These are phyloP conservation scores for Paramecium sexaurelia DNA, from an alignment of 73 alveolate genomes.

Conservation along the genomic window DNA sequence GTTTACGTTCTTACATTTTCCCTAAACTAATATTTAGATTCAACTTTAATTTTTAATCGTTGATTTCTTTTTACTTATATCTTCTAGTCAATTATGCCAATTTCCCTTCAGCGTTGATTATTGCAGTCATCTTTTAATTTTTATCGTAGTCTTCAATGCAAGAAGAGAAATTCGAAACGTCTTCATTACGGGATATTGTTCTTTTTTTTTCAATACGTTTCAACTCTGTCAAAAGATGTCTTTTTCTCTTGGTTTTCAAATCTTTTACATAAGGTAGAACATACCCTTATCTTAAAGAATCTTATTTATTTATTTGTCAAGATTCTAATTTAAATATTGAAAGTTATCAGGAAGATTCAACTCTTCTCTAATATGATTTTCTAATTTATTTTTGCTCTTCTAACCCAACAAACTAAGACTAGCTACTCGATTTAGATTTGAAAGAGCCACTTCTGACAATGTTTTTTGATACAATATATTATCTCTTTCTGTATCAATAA, in stretches of 20 bases:
- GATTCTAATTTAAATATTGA: constrained; percentile 4
- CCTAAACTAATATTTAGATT: neutral
- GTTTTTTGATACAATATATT: constrained; percentile 32
- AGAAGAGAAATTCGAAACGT: neutral
- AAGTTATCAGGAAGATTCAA: constrained; percentile 13
- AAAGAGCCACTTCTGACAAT: constrained; percentile 23
- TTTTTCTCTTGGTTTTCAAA: constrained; percentile 24
- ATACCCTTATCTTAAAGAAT: constrained; percentile 29
- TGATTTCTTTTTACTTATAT: constrained; percentile 36
- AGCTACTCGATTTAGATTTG: constrained; percentile 15
- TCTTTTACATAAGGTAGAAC: neutral
- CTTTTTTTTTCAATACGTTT: neutral
- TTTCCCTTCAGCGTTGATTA: constrained; percentile 46
- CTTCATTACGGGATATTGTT: constrained; percentile 8
- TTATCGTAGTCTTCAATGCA: neutral
- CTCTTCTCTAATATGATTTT: constrained; percentile 45
- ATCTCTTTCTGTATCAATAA: constrained; percentile 35
- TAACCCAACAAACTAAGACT: constrained; percentile 1
- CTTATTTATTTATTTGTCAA: neutral
- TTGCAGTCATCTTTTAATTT: neutral
- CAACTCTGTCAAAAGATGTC: constrained; percentile 4
- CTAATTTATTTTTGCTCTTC: neutral
- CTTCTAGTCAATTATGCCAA: constrained; percentile 19
- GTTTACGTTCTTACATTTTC: neutral
- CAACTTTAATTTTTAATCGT: constrained; percentile 8